These are phyloP conservation scores for Ceratobasidium sp. DNA, from an alignment of 1,284 basidiomycete species.

Conservation along the genomic window DNA sequence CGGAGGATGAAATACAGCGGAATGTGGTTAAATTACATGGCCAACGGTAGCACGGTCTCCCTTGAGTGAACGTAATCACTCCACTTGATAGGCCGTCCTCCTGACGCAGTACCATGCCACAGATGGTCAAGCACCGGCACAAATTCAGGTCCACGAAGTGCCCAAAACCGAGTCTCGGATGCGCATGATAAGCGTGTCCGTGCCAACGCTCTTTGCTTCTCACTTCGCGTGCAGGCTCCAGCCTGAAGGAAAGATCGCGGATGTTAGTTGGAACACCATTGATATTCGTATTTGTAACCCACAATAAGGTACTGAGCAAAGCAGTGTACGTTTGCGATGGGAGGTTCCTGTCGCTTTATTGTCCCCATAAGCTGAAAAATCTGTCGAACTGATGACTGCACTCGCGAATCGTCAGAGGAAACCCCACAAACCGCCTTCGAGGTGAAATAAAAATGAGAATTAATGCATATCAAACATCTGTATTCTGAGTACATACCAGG, in stretches of 20 bases:
- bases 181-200: not conserved
- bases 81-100: not conserved
- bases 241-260: not conserved
- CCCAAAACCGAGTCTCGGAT: not conserved
- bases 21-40: not conserved
- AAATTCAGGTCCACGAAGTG: not conserved
- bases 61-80: slow-evolving; percentile 3
- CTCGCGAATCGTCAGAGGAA: slow-evolving; percentile 1
- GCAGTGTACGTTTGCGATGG: not conserved
- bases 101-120: slow-evolving; percentile 2
- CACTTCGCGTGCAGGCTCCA: not conserved
- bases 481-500: not conserved
- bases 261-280: not conserved
- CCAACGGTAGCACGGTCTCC: not conserved
- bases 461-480: not conserved
- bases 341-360: not conserved
- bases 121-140: slow-evolving; percentile 15
- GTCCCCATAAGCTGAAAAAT: not conserved
- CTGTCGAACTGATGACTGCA: not conserved
- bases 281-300: not conserved
- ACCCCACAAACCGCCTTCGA: slow-evolving; percentile 16
- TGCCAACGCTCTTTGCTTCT: not conserved
- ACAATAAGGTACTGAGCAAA: slow-evolving; percentile 15
- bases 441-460: not conserved
- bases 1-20: not conserved